These are phyloP conservation scores for baker's yeast (Saccharomyces cerevisiae) DNA, from an alignment of 805 yeast species.

Conservation along the genomic window DNA sequence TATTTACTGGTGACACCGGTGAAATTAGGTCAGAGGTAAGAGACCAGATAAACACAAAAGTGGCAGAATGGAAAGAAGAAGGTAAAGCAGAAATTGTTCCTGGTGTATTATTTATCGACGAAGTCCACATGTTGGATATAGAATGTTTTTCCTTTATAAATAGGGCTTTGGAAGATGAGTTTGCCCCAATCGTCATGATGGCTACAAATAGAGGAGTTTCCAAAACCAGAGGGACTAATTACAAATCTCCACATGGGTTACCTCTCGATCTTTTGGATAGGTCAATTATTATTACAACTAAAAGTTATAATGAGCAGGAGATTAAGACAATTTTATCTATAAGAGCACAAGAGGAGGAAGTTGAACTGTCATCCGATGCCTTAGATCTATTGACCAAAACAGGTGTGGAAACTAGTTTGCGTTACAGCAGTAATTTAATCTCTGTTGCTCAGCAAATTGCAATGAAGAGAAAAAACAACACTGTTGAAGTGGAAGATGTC, in stretches of 20 bases:
- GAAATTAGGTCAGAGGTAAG: conserved; percentile 93
- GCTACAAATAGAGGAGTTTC: conserved; percentile 96
- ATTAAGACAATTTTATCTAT: conserved; percentile 78
- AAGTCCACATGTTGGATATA: conserved; percentile 95
- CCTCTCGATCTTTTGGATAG: conserved; percentile 93
- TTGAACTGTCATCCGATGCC: conserved; percentile 73
- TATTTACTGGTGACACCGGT: conserved; percentile 94
- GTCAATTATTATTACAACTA: conserved; percentile 83
- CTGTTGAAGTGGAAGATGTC: conserved; percentile 71
- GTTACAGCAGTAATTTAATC: conserved; percentile 87
- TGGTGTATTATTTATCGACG: conserved; percentile 95
- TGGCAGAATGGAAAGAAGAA: conserved; percentile 97
- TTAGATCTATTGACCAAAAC: conserved; percentile 80
- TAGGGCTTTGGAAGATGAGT: conserved; percentile 92
- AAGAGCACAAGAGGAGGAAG: conserved; percentile 91
- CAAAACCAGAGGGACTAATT: conserved; percentile 87
- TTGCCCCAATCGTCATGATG: conserved; percentile 95
- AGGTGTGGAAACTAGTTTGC: conserved; percentile 80
- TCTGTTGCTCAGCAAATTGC: conserved; percentile 86
- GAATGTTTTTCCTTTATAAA: conserved; percentile 93
- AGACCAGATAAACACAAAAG: conserved; percentile 92
- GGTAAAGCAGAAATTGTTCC: conserved; percentile 98
- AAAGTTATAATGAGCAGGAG: conserved; percentile 70
- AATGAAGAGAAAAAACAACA: conserved; percentile 55
- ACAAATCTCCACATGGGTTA: conserved; percentile 94